Conservation (phyloP, 306 rosid genomes). For the Trifolium subterraneum region DNA sequence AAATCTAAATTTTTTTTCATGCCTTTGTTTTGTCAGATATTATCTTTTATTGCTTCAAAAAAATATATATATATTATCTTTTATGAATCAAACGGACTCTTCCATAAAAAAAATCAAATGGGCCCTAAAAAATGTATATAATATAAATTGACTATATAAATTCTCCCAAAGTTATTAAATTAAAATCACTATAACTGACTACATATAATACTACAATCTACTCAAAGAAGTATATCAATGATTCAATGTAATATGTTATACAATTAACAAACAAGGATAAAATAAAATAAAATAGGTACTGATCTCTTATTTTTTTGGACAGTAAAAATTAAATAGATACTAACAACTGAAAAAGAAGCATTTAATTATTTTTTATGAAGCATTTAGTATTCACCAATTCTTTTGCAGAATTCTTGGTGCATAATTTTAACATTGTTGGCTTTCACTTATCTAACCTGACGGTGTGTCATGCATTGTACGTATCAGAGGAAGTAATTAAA, state of each 20-base stretch:
- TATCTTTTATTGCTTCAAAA: too few species aligned
- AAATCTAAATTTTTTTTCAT: too few species aligned
- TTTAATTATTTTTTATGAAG: background rate
- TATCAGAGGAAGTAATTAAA: background rate
- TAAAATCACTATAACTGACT: too few species aligned
- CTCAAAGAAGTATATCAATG: background rate
- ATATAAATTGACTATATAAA: too few species aligned
- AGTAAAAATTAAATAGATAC: background rate
- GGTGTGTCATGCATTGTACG: background rate
- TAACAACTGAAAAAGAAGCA: slow-evolving; percentile 2
- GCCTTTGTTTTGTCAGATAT: too few species aligned
- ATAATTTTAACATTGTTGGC: background rate
- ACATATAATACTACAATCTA: background rate
- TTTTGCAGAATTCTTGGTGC: background rate
- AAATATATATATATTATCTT: too few species aligned
- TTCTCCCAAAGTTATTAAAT: too few species aligned
- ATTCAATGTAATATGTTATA: background rate
- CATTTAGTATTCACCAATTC: slow-evolving; percentile 8
- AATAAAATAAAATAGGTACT: background rate
- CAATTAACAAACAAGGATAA: background rate
- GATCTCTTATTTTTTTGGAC: too few species aligned
- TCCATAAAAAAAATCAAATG: too few species aligned
- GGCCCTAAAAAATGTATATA: too few species aligned
- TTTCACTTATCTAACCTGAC: background rate
- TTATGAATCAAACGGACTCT: too few species aligned